These are phyloP conservation scores for Aspergillus avenaceus DNA, from an alignment of 495 filamentous ascomycete species.

Conservation along the genomic window DNA sequence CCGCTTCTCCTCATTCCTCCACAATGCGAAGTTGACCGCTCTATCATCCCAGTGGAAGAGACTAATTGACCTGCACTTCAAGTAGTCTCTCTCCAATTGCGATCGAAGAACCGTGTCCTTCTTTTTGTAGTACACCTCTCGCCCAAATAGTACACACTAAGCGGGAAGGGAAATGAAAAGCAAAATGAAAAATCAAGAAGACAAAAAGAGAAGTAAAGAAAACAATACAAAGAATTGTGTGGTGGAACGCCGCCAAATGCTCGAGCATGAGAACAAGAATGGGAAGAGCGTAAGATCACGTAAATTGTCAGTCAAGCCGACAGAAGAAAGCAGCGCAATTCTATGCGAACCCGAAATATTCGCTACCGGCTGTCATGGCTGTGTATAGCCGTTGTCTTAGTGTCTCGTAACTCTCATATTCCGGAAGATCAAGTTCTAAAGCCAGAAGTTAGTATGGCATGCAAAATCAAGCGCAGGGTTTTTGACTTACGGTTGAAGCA, in stretches of 20 bases:
- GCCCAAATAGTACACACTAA: constrained; percentile 19
- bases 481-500: constrained; percentile 95
- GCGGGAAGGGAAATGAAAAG: neutral
- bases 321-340: constrained; percentile 11
- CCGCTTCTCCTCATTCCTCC: too few species aligned
- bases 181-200: too few species aligned
- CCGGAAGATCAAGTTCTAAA: constrained; percentile 94
- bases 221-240: constrained; percentile 4
- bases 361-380: constrained; percentile 90
- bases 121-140: constrained; percentile 11
- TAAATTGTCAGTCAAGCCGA: neutral
- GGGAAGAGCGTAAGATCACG: neutral
- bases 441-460: constrained; percentile 27
- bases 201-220: too few species aligned
- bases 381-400: constrained; percentile 84
- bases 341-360: constrained; percentile 97
- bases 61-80: constrained; percentile 46
- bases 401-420: constrained; percentile 94
- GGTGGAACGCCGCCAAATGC: constrained; percentile 49
- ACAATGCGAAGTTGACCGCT: neutral
- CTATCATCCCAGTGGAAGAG: neutral
- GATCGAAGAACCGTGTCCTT: constrained; percentile 11
- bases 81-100: constrained; percentile 13
- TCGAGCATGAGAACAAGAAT: constrained; percentile 23
- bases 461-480: neutral